Conservation (phyloP, 2,329 filamentous ascomycete genomes). For the Colletotrichum phormii region DNA sequence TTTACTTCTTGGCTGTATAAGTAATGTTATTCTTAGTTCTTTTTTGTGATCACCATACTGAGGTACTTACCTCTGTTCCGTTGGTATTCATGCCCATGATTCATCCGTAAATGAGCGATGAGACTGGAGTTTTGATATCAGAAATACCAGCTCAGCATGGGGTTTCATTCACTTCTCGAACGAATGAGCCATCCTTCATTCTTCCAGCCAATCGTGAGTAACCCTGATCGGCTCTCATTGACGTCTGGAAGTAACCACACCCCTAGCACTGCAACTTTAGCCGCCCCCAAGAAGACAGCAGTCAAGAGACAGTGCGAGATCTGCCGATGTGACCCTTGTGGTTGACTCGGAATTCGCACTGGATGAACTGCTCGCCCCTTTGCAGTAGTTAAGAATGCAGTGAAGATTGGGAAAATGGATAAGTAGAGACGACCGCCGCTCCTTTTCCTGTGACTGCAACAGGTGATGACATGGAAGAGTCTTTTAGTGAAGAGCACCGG, state of each 20-base stretch:
- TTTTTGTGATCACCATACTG: neutral
- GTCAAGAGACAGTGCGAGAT: no score
- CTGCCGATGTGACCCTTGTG: accelerated
- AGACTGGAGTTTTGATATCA: neutral
- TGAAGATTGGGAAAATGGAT: neutral
- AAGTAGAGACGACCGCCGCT: neutral
- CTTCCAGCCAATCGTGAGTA: no score
- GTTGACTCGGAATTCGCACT: neutral
- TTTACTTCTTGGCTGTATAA: neutral
- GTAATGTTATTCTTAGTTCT: neutral
- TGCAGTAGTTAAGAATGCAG: neutral
- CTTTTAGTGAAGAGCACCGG: no score
- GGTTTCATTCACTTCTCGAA: no score
- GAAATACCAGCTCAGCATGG: no score
- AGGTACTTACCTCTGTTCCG: neutral
- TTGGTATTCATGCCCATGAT: neutral
- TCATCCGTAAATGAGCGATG: neutral
- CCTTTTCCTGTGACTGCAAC: neutral
- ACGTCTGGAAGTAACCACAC: no score
- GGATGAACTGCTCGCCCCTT: neutral
- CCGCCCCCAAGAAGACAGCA: no score
- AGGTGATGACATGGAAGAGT: no score
- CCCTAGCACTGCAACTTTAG: no score
- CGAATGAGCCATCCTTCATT: no score
- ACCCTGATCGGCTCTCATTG: no score